phyloP scores from a whole-genome alignment of 768 basidiomycete genomes.

The Pseudohyphozyma bogoriensis region DNA sequence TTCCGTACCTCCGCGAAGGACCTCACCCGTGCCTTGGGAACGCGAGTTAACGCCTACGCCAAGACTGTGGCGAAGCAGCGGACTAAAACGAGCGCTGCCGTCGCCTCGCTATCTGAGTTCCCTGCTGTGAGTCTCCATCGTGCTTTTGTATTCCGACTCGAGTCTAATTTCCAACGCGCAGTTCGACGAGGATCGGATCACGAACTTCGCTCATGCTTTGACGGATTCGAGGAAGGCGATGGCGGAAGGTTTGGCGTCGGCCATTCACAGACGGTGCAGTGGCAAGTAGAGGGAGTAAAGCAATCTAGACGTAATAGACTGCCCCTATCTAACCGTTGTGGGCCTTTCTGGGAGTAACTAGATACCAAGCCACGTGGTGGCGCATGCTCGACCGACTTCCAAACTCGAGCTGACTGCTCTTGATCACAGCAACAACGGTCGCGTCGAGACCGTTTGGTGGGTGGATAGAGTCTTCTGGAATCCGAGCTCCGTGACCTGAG shows the following conservation, averaged over 20 bases:
- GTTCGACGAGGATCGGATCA: constrained; percentile 20
- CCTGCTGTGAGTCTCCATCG: background rate
- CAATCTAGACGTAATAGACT: no score
- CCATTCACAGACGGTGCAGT: constrained; percentile 15
- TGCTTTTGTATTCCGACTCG: background rate
- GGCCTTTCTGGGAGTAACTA: no score
- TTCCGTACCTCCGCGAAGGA: constrained; percentile 19
- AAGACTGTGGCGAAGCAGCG: constrained; percentile 26
- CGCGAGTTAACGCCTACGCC: constrained; percentile 17
- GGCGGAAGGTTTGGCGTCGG: constrained; percentile 9
- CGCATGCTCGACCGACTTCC: no score
- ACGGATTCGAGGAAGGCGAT: constrained; percentile 16
- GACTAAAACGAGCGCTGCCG: constrained; percentile 6
- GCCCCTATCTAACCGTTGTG: no score
- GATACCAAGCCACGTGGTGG: no score
- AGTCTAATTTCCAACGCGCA: background rate
- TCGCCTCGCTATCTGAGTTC: constrained; percentile 1
- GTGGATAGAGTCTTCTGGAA: no score
- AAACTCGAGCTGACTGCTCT: no score
- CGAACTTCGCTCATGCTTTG: constrained; percentile 13
- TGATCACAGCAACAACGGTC: no score
- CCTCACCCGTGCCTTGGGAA: constrained; percentile 8
- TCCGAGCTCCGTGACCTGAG: no score
- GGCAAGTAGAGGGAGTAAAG: constrained; percentile 8
- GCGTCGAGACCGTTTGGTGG: no score